Percentiles rank a stretch among this genome's conserved stretches.
Conservation (phyloP, 176 grass and related monocot genomes). For the Lolium multiflorum region DNA sequence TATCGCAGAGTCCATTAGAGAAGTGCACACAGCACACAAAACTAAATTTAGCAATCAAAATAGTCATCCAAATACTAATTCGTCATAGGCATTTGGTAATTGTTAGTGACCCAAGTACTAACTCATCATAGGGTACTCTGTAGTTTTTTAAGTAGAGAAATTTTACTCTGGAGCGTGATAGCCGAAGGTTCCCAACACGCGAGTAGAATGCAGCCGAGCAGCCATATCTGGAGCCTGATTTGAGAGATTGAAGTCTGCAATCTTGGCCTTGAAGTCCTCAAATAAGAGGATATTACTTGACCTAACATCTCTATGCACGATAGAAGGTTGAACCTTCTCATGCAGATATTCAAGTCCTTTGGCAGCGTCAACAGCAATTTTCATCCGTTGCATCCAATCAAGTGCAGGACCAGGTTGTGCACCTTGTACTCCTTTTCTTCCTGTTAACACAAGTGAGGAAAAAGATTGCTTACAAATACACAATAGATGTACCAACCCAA, state of each 20-base stretch:
- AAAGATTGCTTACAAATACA: not conserved
- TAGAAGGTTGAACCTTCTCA: slow-evolving; percentile 78
- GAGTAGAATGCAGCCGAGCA: slow-evolving; percentile 86
- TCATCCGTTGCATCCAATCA: slow-evolving; percentile 89
- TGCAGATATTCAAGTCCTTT: slow-evolving; percentile 94
- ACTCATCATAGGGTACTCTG: not conserved
- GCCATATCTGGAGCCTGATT: slow-evolving; percentile 97
- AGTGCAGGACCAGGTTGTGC: slow-evolving; percentile 86
- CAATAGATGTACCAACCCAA: not conserved
- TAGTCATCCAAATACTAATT: not conserved
- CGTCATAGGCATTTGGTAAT: not conserved
- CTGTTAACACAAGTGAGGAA: slow-evolving; percentile 43
- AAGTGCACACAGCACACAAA: not conserved
- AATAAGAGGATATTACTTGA: slow-evolving; percentile 93
- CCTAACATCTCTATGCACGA: slow-evolving; percentile 89
- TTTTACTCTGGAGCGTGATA: slow-evolving; percentile 97
- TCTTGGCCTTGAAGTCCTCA: slow-evolving; percentile 90
- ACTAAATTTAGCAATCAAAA: slow-evolving; percentile 1
- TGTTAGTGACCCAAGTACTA: slow-evolving; percentile 1
- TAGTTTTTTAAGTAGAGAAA: not conserved
- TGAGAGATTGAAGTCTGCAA: slow-evolving; percentile 93
- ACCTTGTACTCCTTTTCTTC: slow-evolving; percentile 88
- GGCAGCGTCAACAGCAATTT: slow-evolving; percentile 79
- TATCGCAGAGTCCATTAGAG: slow-evolving; percentile 1
- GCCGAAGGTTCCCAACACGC: slow-evolving; percentile 91